Evolutionary conservation across 192 early-diverging fungal species (phyloP).

Genomic region (Mortierella claussenii): DNA sequence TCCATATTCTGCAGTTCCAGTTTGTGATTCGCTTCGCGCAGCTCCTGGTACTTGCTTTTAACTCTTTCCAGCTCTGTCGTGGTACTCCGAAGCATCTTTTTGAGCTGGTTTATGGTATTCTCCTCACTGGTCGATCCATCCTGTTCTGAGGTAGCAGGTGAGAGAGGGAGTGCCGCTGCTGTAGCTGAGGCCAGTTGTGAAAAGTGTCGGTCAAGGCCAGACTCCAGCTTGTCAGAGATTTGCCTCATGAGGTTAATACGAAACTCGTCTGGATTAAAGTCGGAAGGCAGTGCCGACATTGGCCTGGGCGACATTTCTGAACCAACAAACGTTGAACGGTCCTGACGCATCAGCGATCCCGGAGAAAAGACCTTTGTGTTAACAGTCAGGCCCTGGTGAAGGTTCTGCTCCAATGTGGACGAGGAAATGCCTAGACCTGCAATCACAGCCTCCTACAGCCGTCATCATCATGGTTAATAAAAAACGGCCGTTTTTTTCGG

Average conservation of each 20-base stretch:
- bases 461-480: not conserved
- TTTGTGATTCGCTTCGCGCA: slow-evolving; percentile 41
- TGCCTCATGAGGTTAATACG: slow-evolving; percentile 43
- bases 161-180: slow-evolving; percentile 29
- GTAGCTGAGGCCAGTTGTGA: slow-evolving; percentile 41
- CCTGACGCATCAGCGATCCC: slow-evolving; percentile 11
- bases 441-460: slow-evolving; percentile 21
- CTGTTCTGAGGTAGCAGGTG: slow-evolving; percentile 41
- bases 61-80: slow-evolving; percentile 34
- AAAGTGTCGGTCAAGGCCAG: slow-evolving; percentile 43
- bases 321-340: slow-evolving; percentile 33
- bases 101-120: slow-evolving; percentile 9
- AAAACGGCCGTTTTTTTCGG: not conserved
- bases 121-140: slow-evolving; percentile 23
- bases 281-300: slow-evolving; percentile 15
- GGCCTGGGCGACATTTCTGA: slow-evolving; percentile 16
- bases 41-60: slow-evolving; percentile 42
- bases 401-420: slow-evolving; percentile 6
- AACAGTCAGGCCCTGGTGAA: slow-evolving; percentile 30
- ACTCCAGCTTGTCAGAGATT: slow-evolving; percentile 45
- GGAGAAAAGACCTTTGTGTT: slow-evolving; percentile 41
- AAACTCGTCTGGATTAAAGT: slow-evolving; percentile 51
- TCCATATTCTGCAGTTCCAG: slow-evolving; percentile 43
- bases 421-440: slow-evolving; percentile 50
- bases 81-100: slow-evolving; percentile 21